These are phyloP conservation scores for Melastoma malabathricum DNA, from an alignment of 345 rosid species.

Conservation along the genomic window DNA sequence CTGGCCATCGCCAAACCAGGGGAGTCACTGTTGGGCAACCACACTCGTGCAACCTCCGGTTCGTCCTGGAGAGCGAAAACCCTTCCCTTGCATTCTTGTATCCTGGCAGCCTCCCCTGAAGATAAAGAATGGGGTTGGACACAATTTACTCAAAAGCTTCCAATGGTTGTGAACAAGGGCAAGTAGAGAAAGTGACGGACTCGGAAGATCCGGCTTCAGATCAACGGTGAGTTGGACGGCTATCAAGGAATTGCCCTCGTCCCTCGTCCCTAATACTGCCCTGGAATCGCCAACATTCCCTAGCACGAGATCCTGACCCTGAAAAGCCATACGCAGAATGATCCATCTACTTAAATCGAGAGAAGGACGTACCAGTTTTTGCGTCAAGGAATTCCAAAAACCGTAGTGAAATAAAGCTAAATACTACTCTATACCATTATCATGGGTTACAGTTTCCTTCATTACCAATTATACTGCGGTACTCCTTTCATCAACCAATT, in stretches of 20 bases:
- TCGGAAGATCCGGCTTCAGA: conserved; percentile 93
- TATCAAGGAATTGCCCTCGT: conserved; percentile 42
- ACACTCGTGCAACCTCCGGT: conserved; percentile 97
- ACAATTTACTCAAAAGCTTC: not conserved
- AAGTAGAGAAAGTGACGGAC: conserved; percentile 27
- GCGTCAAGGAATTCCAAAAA: too few species aligned
- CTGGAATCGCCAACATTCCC: conserved; percentile 93
- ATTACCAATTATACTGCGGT: too few species aligned
- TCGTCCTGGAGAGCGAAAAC: conserved; percentile 95
- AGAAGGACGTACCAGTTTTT: too few species aligned
- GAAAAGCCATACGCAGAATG: conserved; percentile 10
- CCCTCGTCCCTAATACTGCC: conserved; percentile 78
- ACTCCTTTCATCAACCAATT: too few species aligned
- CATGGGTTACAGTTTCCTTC: too few species aligned
- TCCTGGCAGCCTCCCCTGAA: conserved; percentile 87
- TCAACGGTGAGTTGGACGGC: conserved; percentile 78
- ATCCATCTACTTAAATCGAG: not conserved
- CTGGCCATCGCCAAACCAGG: conserved; percentile 99
- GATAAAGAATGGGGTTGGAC: conserved; percentile 1
- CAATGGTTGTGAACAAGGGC: not conserved
- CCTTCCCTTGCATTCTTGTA: conserved; percentile 85
- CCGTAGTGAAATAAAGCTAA: too few species aligned
- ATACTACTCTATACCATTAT: too few species aligned
- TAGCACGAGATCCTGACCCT: conserved; percentile 72
- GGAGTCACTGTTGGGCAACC: conserved; percentile 91